Base-by-base conservation (phyloP, 2,329 filamentous ascomycete genomes). In the Botrytis medusae region DNA sequence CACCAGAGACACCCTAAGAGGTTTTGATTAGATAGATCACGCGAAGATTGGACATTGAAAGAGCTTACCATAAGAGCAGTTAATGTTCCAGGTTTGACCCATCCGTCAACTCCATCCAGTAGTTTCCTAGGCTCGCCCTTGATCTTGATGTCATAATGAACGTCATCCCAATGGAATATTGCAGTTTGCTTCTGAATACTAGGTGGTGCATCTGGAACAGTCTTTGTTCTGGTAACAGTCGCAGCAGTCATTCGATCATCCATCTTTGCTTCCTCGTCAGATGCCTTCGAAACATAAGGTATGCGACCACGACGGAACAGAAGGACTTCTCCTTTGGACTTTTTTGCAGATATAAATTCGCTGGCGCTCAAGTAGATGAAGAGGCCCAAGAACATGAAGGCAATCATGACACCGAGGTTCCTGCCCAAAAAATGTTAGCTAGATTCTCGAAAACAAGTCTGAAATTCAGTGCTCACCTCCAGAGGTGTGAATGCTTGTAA, bases 11-110 rank as follows among this genome's bases (percentile, higher is more conserved):
- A 51, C 85, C 93, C 78, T 77, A 59, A 37, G 44, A 54, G 14
- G 4, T 32, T 32, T n/a, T 18, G 25, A 42, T 65, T n/a, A 61
- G 32, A 37, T 8, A 54, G 46, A 22, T 37, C 60, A 16, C 29
- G 37, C 16, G 22, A 40, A 34, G 1, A 32, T 51, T 42, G 22
- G 42, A 44, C 2, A 9, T 16, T 29, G 59, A 22, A 37, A 42
- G 25, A 48, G 29, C 65, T 68, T 72, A 75, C 74, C 94, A 97
- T 97, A 4, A 97, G 86, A 57, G 93, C 94, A 20, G 94, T 97
- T 71, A 97, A 82, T 25, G 93, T 97, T 74, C 95, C 95, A 4
- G 95, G 95, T 83, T 97, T 96, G 74, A 98, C 94, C 93, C 93
- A 98, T 51, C 95, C 95, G 79, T 97, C 92, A 20, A 97, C 93